Percentiles rank a stretch among this genome's conserved stretches.
Evolutionary conservation across 2,329 filamentous ascomycete genomes (phyloP).

Genomic region (Shiraia bambusicola): DNA sequence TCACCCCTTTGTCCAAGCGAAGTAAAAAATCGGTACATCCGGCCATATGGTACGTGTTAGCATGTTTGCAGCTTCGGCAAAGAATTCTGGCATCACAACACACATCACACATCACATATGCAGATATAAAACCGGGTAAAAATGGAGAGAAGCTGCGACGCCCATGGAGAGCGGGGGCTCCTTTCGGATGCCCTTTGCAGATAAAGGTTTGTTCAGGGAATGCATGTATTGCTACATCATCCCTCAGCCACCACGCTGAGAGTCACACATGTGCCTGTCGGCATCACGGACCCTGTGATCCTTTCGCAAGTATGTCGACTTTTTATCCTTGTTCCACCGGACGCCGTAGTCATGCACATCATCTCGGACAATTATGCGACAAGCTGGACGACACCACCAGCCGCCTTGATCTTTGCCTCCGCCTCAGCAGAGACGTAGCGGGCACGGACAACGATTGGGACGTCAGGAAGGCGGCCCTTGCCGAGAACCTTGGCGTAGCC

Average conservation of each 20-base stretch:
- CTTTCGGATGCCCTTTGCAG: slow-evolving; percentile 2
- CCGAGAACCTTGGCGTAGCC: slow-evolving; percentile 99
- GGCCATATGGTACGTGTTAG: too few relatives aligned
- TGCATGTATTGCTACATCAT: slow-evolving; percentile 49
- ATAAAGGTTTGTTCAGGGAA: slow-evolving; percentile 55
- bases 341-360: slow-evolving; percentile 31
- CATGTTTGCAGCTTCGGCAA: too few relatives aligned
- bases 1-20: too few relatives aligned
- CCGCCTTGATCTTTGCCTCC: slow-evolving; percentile 98
- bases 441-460: slow-evolving; percentile 92
- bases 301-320: slow-evolving; percentile 19
- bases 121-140: neutral
- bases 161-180: slow-evolving; percentile 2
- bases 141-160: neutral
- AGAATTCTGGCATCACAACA: neutral
- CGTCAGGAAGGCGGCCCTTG: slow-evolving; percentile 92
- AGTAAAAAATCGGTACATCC: too few relatives aligned
- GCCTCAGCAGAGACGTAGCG: slow-evolving; percentile 94
- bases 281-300: slow-evolving; percentile 33
- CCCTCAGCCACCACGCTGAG: slow-evolving; percentile 57
- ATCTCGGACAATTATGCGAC: slow-evolving; percentile 67
- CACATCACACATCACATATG: neutral
- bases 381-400: slow-evolving; percentile 92
- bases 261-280: slow-evolving; percentile 22
- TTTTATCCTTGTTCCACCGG: slow-evolving; percentile 28